These are phyloP conservation scores for Claviceps sp. DNA, from an alignment of 2,329 filamentous ascomycete species.

Conservation along the genomic window DNA sequence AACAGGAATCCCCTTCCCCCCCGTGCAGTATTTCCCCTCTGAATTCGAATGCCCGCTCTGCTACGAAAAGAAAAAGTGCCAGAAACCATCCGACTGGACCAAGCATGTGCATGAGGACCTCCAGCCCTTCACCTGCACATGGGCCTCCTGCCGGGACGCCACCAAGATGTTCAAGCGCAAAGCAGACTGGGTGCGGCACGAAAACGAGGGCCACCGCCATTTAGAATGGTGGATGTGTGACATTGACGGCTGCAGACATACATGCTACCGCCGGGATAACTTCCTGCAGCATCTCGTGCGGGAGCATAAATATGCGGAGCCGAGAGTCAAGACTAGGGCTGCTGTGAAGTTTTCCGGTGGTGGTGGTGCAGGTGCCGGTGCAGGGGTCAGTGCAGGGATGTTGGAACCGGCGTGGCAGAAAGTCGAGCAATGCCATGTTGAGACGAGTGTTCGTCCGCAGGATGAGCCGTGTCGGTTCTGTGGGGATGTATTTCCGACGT, in stretches of 20 bases:
- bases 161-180: slow-evolving; percentile 91
- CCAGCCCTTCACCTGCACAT: slow-evolving; percentile 87
- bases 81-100: slow-evolving; percentile 91
- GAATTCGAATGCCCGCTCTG: slow-evolving; percentile 85
- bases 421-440: slow-evolving; percentile 63
- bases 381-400: too few relatives aligned
- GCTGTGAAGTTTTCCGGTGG: slow-evolving; percentile 46
- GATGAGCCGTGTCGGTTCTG: slow-evolving; percentile 83
- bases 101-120: slow-evolving; percentile 93
- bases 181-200: slow-evolving; percentile 89
- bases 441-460: slow-evolving; percentile 50
- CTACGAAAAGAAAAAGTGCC: slow-evolving; percentile 71
- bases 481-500: slow-evolving; percentile 63
- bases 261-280: slow-evolving; percentile 79
- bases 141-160: slow-evolving; percentile 65
- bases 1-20: slow-evolving; percentile 66
- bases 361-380: slow-evolving; percentile 10
- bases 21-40: slow-evolving; percentile 62
- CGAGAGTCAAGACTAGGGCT: slow-evolving; percentile 63
- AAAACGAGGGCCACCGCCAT: slow-evolving; percentile 82
- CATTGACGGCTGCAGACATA: slow-evolving; percentile 66
- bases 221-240: slow-evolving; percentile 86
- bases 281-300: slow-evolving; percentile 86
- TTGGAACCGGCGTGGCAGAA: slow-evolving; percentile 59
- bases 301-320: slow-evolving; percentile 77